Evolutionary conservation across 179 eudicot genomes (phyloP), one percentile per base, ranked within the genome.

Genomic region (Drosera spatulata): DNA sequence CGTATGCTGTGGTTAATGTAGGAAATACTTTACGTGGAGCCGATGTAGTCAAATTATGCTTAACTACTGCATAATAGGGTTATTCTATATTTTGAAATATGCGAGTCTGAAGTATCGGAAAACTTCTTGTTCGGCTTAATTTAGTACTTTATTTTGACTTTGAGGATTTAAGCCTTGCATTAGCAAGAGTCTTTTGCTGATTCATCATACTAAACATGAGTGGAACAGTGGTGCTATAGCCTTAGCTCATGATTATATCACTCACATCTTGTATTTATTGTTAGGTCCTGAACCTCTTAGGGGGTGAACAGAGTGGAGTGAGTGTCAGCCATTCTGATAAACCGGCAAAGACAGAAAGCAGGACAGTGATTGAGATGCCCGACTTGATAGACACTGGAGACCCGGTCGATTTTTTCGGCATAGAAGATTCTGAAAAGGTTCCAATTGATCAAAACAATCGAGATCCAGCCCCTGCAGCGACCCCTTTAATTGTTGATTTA

Each of bases 341-440:
- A 58, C 55, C 73, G 43, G 55, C 65, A 60, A 75, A 71, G 66
- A 63, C 73, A 41, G 81, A 68, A 66, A 68, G 67, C 69, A 13
- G 73, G 59, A 15, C 65, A 46, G 66, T 60, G 60, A 40, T 76
- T 71, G 85, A 83, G 68, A 78, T 91, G 85, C 97, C 97, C 3
- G 80, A 91, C 69, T 79, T 91, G 74, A 82, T 91, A 59, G 96
- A 91, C 73, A 81, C 97, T 12, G 76, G 83, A 73, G 81, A 73
- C 64, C 67, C 79, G 45, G 68, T 80, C 69, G 87, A 80, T 75
- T 67, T 79, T 51, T 71, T 73, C 67, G 82, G 76, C 62, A 59
- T 64, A 8, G 80, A 82, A 53, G 82, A 73, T 61, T 66, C 60
- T 44, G 39, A 56, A 11, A 62, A 69, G 63, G 64, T 44, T 44